Evolutionary conservation across 768 basidiomycete genomes (phyloP).

Genomic region (Boletus rufocinnamomeus): DNA sequence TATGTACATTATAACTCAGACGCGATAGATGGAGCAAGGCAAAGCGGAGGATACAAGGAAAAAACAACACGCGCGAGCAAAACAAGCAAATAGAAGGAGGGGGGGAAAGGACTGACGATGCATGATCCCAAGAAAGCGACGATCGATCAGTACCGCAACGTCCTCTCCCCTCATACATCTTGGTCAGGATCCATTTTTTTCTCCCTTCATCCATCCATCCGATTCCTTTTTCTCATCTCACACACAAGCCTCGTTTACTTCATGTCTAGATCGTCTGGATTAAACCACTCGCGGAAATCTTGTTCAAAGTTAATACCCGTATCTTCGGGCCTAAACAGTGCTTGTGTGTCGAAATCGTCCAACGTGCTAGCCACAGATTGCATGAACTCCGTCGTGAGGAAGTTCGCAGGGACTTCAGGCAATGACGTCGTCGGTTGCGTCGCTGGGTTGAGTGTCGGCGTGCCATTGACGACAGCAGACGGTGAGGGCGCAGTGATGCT

Average conservation of each 20-base stretch:
- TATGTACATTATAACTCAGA: slow-evolving; percentile 23
- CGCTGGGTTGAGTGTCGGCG: slow-evolving; percentile 32
- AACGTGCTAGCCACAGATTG: slow-evolving; percentile 42
- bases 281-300: slow-evolving; percentile 79
- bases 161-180: slow-evolving; percentile 9
- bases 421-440: slow-evolving; percentile 26
- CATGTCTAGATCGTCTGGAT: slow-evolving; percentile 46
- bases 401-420: slow-evolving; percentile 29
- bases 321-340: slow-evolving; percentile 46
- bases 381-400: slow-evolving; percentile 44
- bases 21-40: slow-evolving; percentile 16
- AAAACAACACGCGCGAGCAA: slow-evolving; percentile 1
- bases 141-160: slow-evolving; percentile 6
- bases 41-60: slow-evolving; percentile 4
- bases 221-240: neutral
- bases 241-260: slow-evolving; percentile 15
- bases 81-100: slow-evolving; percentile 6
- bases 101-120: slow-evolving; percentile 9
- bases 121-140: slow-evolving; percentile 11
- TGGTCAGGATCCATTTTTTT: slow-evolving; percentile 2
- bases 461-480: slow-evolving; percentile 36
- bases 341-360: slow-evolving; percentile 40
- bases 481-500: slow-evolving; percentile 43
- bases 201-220: slow-evolving; percentile 5
- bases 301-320: slow-evolving; percentile 63